Base-by-base conservation (phyloP, 2,329 filamentous ascomycete species). In the Paraphaeosphaeria minitans region DNA sequence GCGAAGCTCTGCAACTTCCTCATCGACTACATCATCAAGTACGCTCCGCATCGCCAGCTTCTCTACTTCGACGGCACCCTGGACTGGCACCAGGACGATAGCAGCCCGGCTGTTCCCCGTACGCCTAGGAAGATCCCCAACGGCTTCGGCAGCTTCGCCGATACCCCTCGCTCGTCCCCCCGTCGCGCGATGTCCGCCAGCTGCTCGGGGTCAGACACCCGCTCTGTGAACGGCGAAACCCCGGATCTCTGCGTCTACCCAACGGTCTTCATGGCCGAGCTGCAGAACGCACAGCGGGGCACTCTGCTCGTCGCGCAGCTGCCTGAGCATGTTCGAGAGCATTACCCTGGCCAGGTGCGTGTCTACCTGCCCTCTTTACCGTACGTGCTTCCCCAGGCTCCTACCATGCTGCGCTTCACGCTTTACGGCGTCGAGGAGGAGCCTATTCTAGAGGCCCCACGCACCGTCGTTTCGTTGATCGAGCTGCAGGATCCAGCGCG, bases 1-100 rank as follows among this genome's bases (percentile, higher is more conserved):
- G 29, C 53, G 10, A 56, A 46, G 27, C 45, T 56, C 3, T 35
- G 47, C 1, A 24, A 46, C 10, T 56, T 56, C 19, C 12, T 56
- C 12, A 5, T 56, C 8, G 54, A 56, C 12, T 21, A 22, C 3
- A 35, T 56, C 46, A 31, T 47, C 4, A 19, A 29, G n/a, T 43
- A 43, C 7, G 54, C 31, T 8, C 24, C 54, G 2, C 7, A 21
- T 22, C 16, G 13, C 8, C 39, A 53, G 4, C 2, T 41, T 19
- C 16, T 42, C 12, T 4, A 29, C 7, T 49, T 49, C 31, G 35
- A 49, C 7, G 21, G 13, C 3, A 35, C 31, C 4, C 19, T 21
- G 1, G n/a, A 2, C 13, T 29, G 10, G 29, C 19, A 2, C 47
- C 35, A 39, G 19, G 19, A 7, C 13, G 2, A n/a, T 2, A n/a